Evolutionary conservation across 106 monocot species (phyloP).

Genomic region (Alisma plantagoaquatica): DNA sequence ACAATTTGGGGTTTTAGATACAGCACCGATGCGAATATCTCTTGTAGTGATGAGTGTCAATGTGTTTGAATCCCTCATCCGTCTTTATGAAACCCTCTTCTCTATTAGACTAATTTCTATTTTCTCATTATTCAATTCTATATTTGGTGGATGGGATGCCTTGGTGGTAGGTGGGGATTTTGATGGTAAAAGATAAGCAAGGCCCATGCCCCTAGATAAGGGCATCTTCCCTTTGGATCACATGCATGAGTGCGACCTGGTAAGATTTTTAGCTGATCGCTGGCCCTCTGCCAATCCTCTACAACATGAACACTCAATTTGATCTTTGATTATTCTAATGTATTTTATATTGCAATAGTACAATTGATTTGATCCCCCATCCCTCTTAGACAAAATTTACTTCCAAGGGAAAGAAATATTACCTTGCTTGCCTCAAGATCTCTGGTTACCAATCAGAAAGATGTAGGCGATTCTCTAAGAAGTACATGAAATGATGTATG

Average conservation of each 20-base stretch:
- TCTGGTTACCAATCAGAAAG: constrained; percentile 18
- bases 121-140: too few relatives aligned
- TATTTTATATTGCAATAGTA: not conserved
- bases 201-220: constrained; percentile 86
- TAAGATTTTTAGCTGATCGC: constrained; percentile 9
- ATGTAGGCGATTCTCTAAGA: constrained; percentile 23
- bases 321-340: not conserved
- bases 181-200: constrained; percentile 83
- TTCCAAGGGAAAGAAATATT: constrained; percentile 23
- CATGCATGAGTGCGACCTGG: constrained; percentile 81
- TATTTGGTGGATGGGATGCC: too few relatives aligned
- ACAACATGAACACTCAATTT: not conserved
- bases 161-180: constrained; percentile 83
- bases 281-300: not conserved
- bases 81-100: too few relatives aligned
- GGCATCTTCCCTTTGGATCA: constrained; percentile 97
- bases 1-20: too few relatives aligned
- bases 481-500: constrained; percentile 26
- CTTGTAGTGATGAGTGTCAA: too few relatives aligned
- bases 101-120: too few relatives aligned
- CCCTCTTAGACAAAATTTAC: not conserved
- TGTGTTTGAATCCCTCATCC: too few relatives aligned
- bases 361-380: not conserved
- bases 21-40: too few relatives aligned
- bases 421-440: constrained; percentile 24